A percentile compares a stretch with the other conserved stretches of the same genome.
These are phyloP conservation scores for Sambucus nigra DNA, from an alignment of 129 eudicot genomes.

Conservation along the genomic window DNA sequence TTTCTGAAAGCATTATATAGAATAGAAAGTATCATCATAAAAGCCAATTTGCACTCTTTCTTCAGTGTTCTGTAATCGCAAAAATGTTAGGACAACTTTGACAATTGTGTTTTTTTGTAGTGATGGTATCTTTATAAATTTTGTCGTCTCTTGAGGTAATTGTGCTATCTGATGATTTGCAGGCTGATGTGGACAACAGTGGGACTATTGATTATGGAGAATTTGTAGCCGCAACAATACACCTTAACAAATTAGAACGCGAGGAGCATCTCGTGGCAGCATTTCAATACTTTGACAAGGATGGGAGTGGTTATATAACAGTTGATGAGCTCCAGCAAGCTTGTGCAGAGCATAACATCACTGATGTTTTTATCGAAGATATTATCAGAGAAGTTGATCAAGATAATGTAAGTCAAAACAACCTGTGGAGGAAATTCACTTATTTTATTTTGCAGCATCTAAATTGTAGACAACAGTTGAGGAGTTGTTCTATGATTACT, in stretches of 20 bases:
- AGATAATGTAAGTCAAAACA: conserved; percentile 58
- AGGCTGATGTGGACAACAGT: conserved; percentile 85
- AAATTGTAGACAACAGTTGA: neutral
- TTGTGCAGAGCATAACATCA: conserved; percentile 63
- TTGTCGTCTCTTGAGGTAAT: too few relatives aligned
- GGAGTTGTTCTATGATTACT: too few relatives aligned
- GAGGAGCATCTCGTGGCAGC: conserved; percentile 89
- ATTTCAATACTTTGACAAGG: conserved; percentile 75
- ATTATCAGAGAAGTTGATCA: conserved; percentile 83
- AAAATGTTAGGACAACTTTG: too few relatives aligned
- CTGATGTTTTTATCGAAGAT: conserved; percentile 59
- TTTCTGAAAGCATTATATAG: too few relatives aligned
- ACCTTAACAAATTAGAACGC: conserved; percentile 77
- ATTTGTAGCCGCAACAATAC: conserved; percentile 79
- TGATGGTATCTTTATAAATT: too few relatives aligned
- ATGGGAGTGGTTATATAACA: conserved; percentile 85
- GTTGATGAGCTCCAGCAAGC: conserved; percentile 92
- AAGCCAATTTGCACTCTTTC: too few relatives aligned
- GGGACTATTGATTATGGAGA: conserved; percentile 91
- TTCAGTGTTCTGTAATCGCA: too few relatives aligned
- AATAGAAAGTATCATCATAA: too few relatives aligned
- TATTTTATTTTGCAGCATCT: neutral
- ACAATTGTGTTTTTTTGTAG: too few relatives aligned
- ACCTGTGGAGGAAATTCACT: neutral
- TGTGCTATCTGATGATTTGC: too few relatives aligned